Evolutionary conservation across 495 filamentous ascomycete genomes (phyloP).

Genomic region (Pyronema omphalodes): DNA sequence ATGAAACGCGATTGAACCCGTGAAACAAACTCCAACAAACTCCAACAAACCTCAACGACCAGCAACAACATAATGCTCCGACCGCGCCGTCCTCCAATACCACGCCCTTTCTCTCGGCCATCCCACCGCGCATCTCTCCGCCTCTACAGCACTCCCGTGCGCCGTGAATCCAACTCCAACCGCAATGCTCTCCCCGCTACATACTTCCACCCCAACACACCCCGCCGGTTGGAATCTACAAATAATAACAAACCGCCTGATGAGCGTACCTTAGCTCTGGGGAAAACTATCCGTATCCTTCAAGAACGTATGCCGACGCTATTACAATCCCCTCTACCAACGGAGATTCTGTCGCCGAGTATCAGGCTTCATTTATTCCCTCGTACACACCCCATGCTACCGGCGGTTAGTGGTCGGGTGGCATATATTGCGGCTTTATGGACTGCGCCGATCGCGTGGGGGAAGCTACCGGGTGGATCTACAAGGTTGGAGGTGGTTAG

Average conservation of each 20-base stretch:
- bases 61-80: too few relatives aligned
- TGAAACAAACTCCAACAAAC: too few relatives aligned
- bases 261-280: constrained; percentile 72
- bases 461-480: constrained; percentile 74
- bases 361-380: constrained; percentile 94
- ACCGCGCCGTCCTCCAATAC: too few relatives aligned
- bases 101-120: too few relatives aligned
- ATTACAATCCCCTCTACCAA: constrained; percentile 61
- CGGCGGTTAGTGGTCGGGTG: constrained; percentile 71
- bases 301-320: constrained; percentile 75
- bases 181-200: too few relatives aligned
- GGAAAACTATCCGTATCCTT: constrained; percentile 72
- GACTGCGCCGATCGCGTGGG: constrained; percentile 92
- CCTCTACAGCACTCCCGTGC: too few relatives aligned
- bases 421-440: constrained; percentile 84
- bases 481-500: constrained; percentile 70
- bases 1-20: too few relatives aligned
- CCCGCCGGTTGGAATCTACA: too few relatives aligned
- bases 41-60: too few relatives aligned
- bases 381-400: constrained; percentile 87
- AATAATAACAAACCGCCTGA: constrained; percentile 31
- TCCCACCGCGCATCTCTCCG: too few relatives aligned
- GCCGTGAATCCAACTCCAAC: too few relatives aligned
- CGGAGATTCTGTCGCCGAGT: constrained; percentile 68
- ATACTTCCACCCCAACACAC: too few relatives aligned